These are phyloP conservation scores for Aspergillus hancockii DNA, from an alignment of 495 filamentous ascomycete species.

Conservation along the genomic window DNA sequence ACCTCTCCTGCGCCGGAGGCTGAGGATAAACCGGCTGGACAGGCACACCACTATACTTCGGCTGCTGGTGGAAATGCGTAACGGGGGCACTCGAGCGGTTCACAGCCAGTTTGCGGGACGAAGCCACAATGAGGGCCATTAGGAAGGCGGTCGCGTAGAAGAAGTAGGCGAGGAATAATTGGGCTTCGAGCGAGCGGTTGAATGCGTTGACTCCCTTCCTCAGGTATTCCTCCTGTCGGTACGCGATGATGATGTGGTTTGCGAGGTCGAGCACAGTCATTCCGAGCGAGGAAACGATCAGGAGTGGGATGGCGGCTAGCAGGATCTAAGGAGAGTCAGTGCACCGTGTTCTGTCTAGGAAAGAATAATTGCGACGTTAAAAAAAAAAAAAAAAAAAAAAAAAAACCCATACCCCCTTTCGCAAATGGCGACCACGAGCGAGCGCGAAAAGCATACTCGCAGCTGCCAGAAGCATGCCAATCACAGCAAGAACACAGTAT, in stretches of 20 bases:
- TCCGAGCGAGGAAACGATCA: conserved; percentile 7
- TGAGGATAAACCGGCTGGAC: background rate
- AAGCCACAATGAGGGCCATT: background rate
- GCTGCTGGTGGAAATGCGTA: background rate
- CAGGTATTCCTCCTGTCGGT: background rate
- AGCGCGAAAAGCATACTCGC: conserved; percentile 15
- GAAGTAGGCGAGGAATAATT: conserved; percentile 8
- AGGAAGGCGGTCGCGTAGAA: conserved; percentile 12
- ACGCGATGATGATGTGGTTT: background rate
- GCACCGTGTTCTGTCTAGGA: background rate
- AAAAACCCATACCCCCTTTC: conserved; percentile 20
- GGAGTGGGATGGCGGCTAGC: background rate
- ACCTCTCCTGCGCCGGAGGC: background rate
- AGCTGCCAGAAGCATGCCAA: conserved; percentile 13
- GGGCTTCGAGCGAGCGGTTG: background rate
- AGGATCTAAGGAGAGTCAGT: background rate
- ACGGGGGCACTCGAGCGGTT: background rate
- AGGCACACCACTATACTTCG: background rate
- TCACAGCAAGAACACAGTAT: conserved; percentile 16
- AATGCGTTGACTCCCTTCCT: background rate
- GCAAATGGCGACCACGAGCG: conserved; percentile 5
- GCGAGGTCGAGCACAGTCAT: conserved; percentile 4
- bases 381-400: too few species aligned
- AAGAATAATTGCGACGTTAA: too few species aligned
- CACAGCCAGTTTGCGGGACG: background rate